Evolutionary conservation across 345 rosid species (phyloP).

Genomic region (Corchorus olitorius): DNA sequence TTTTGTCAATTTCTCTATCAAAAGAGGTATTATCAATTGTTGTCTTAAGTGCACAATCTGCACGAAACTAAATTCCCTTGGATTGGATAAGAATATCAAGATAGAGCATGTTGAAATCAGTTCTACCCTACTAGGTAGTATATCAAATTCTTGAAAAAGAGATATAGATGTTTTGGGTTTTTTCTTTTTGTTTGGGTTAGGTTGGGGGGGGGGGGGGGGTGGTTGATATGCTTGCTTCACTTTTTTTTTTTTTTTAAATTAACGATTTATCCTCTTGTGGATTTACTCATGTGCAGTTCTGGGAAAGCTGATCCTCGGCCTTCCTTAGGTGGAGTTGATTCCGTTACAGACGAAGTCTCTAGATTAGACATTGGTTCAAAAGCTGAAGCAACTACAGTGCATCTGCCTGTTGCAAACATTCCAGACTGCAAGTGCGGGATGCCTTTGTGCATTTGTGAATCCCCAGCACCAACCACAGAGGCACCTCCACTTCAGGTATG

Average conservation of each 20-base stretch:
- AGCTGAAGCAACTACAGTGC: slow-evolving; percentile 36
- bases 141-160: no score
- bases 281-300: slow-evolving; percentile 43
- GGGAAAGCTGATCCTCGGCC: slow-evolving; percentile 35
- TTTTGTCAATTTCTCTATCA: neutral
- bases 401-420: slow-evolving; percentile 30
- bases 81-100: no score
- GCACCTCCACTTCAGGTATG: slow-evolving; percentile 18
- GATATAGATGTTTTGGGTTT: no score
- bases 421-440: slow-evolving; percentile 88
- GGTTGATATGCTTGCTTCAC: neutral
- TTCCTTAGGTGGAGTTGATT: slow-evolving; percentile 43
- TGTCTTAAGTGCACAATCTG: no score
- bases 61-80: no score
- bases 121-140: no score
- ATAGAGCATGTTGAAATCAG: no score
- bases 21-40: no score
- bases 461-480: slow-evolving; percentile 16
- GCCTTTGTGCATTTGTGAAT: slow-evolving; percentile 66
- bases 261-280: neutral
- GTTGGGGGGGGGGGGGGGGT: neutral
- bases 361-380: slow-evolving; percentile 50
- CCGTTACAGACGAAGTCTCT: slow-evolving; percentile 48
- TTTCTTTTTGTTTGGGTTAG: no score
- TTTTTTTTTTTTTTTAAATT: neutral